Evolutionary conservation across 2,329 filamentous ascomycete species (phyloP).

Genomic region (Scedosporium aurantiacum): DNA sequence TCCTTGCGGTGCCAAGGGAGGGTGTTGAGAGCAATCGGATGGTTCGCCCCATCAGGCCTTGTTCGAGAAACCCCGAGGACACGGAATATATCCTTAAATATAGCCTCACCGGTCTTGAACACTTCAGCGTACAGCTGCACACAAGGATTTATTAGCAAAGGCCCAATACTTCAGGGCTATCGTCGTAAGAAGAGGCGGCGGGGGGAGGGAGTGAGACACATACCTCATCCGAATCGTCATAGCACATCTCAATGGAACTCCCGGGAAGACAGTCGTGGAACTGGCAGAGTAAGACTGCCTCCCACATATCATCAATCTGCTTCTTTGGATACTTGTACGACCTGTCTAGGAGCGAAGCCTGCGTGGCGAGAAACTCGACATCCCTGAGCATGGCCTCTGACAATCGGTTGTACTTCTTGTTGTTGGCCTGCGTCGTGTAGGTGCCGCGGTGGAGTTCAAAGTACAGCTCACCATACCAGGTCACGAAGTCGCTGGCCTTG

Average conservation of each 20-base stretch:
- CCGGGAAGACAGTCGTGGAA: conserved; percentile 97
- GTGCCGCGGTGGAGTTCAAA: conserved; percentile 96
- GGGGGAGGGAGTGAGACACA: conserved; percentile 10
- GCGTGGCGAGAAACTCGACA: conserved; percentile 75
- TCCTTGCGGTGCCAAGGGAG: conserved; percentile 76
- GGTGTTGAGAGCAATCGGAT: conserved; percentile 65
- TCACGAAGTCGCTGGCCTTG: conserved; percentile 69
- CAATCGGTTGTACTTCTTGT: conserved; percentile 87
- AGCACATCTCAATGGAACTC: conserved; percentile 95
- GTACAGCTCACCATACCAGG: conserved; percentile 97
- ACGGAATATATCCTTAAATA: conserved; percentile 59
- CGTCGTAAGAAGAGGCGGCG: background rate
- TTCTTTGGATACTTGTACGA: conserved; percentile 85
- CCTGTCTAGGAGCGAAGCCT: conserved; percentile 63
- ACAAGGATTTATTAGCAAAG: conserved; percentile 14
- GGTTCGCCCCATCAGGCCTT: conserved; percentile 26
- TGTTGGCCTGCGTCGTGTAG: conserved; percentile 95
- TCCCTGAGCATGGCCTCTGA: conserved; percentile 78
- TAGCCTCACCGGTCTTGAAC: conserved; percentile 62
- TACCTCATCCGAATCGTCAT: conserved; percentile 82
- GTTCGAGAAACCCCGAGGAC: conserved; percentile 51
- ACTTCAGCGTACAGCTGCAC: conserved; percentile 65
- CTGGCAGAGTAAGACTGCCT: conserved; percentile 79
- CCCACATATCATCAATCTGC: conserved; percentile 95
- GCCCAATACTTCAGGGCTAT: too few species aligned